These are phyloP conservation scores for Boletales sp. DNA, from an alignment of 768 basidiomycete genomes.

Conservation along the genomic window DNA sequence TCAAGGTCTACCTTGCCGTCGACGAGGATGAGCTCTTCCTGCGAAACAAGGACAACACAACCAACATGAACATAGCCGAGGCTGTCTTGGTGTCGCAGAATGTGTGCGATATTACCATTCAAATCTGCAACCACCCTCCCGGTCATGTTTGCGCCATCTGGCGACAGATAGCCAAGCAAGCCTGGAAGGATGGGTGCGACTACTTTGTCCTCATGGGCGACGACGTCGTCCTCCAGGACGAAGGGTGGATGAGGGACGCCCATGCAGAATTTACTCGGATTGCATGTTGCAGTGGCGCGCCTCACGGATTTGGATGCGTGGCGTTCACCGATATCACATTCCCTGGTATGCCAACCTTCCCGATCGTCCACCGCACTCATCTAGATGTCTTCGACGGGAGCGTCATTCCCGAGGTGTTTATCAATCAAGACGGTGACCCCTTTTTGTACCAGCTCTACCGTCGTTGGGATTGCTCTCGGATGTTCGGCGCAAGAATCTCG, in stretches of 20 bases:
- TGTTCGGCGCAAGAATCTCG: conserved; percentile 40
- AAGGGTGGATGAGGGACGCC: conserved; percentile 48
- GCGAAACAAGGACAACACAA: conserved; percentile 11
- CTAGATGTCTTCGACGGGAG: conserved; percentile 51
- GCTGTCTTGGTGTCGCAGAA: conserved; percentile 35
- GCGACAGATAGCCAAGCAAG: conserved; percentile 45
- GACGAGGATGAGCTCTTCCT: conserved; percentile 48
- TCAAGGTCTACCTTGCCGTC: conserved; percentile 51
- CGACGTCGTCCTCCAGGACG: conserved; percentile 47
- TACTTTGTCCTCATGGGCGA: conserved; percentile 56
- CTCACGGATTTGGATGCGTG: conserved; percentile 52
- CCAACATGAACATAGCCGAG: conserved; percentile 31
- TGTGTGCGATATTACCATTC: conserved; percentile 33
- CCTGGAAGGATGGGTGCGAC: conserved; percentile 46
- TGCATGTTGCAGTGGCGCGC: conserved; percentile 27
- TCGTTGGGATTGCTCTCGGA: conserved; percentile 47
- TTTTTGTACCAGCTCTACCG: conserved; percentile 61
- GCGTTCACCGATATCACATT: conserved; percentile 54
- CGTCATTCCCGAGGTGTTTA: conserved; percentile 48
- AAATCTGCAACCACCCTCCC: conserved; percentile 37
- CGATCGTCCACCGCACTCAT: conserved; percentile 52
- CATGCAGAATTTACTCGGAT: conserved; percentile 38
- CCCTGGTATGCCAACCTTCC: conserved; percentile 62
- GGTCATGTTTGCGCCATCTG: conserved; percentile 54
- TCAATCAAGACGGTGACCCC: conserved; percentile 59